These are phyloP conservation scores for Calonectria honghensis DNA, from an alignment of 2,329 filamentous ascomycete genomes.

Conservation along the genomic window DNA sequence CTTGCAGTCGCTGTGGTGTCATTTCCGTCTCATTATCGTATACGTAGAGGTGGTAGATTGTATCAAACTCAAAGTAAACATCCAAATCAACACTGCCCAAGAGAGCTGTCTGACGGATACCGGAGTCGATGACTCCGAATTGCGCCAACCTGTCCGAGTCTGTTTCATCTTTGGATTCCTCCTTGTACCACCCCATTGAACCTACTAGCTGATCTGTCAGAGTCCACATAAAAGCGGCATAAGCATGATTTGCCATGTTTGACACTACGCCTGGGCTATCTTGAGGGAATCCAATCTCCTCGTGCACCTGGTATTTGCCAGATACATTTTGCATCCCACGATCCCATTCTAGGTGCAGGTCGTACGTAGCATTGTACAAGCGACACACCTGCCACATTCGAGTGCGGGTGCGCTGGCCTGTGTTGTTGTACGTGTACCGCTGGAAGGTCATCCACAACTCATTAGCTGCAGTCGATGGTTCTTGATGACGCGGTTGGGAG, in stretches of 20 bases:
- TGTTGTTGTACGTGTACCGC: constrained; percentile 11
- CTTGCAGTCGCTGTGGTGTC: constrained; percentile 29
- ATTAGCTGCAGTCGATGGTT: constrained; percentile 18
- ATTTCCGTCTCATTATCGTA: constrained; percentile 25
- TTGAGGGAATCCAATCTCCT: constrained; percentile 25
- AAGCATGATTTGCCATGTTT: constrained; percentile 32
- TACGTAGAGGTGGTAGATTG: constrained; percentile 28
- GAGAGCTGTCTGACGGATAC: constrained; percentile 25
- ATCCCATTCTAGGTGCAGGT: constrained; percentile 31
- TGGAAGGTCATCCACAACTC: constrained; percentile 40
- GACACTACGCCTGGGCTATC: constrained; percentile 14
- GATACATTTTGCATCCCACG: constrained; percentile 26
- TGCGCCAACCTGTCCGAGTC: not conserved
- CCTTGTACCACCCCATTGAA: constrained; percentile 22
- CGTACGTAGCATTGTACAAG: constrained; percentile 31
- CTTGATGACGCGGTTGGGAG: constrained; percentile 32
- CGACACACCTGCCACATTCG: constrained; percentile 27
- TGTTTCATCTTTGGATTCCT: not conserved
- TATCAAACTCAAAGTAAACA: constrained; percentile 29
- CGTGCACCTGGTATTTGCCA: constrained; percentile 17
- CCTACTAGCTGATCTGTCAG: constrained; percentile 31
- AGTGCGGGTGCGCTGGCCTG: constrained; percentile 13
- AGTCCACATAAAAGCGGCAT: constrained; percentile 35
- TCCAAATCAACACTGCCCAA: constrained; percentile 35
- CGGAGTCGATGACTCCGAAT: constrained; percentile 22